Evolutionary conservation across 1,139 yeast species (phyloP).

Genomic region (Maudiozyma humilis): DNA sequence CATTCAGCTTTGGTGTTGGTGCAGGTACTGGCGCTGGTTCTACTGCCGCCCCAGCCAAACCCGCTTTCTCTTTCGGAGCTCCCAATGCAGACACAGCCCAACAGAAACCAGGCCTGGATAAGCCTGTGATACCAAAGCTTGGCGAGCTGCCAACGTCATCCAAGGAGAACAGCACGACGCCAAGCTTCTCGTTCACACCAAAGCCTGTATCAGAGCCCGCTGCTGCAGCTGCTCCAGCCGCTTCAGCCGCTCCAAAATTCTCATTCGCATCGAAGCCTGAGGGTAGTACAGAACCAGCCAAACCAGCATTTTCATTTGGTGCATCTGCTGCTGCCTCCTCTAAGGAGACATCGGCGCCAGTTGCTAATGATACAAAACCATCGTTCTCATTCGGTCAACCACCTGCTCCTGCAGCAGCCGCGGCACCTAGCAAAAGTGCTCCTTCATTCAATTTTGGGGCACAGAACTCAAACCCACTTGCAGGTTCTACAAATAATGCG

Average conservation of each 20-base stretch:
- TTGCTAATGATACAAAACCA: neutral
- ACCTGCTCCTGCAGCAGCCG: neutral
- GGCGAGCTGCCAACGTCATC: neutral
- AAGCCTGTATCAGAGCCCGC: neutral
- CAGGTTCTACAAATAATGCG: neutral
- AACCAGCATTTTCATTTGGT: slow-evolving; percentile 5
- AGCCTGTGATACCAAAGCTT: neutral
- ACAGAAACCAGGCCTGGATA: neutral
- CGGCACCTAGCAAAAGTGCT: neutral
- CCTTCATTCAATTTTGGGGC: neutral
- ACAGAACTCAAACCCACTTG: too few relatives aligned
- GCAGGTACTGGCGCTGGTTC: too few relatives aligned
- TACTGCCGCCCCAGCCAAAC: slow-evolving; percentile 1
- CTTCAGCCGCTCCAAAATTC: neutral
- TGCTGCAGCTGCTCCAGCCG: neutral
- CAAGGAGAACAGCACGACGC: neutral
- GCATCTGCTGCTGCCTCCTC: neutral
- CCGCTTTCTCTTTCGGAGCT: slow-evolving; percentile 8
- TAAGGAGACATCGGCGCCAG: too few relatives aligned
- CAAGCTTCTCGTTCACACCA: slow-evolving; percentile 2
- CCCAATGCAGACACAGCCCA: neutral
- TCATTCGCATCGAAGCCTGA: neutral
- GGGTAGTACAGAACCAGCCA: too few relatives aligned
- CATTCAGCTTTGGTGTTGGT: neutral
- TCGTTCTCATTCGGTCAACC: neutral